These are phyloP conservation scores for Actinomortierella ambigua DNA, from an alignment of 371 early-diverging fungal species.

Conservation along the genomic window DNA sequence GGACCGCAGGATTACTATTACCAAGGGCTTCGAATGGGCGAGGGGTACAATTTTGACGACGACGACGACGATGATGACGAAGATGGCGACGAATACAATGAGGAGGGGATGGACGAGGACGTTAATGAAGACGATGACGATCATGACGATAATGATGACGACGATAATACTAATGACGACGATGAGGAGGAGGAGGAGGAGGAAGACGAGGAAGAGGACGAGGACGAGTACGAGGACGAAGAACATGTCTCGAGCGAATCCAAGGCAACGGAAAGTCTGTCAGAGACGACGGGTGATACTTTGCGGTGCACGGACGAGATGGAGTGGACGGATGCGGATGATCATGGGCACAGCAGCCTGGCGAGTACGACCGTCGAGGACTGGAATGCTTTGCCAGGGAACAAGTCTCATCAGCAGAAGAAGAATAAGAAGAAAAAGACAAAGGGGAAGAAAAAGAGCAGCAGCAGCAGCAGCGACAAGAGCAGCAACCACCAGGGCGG, in stretches of 20 bases:
- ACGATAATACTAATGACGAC: too few relatives aligned
- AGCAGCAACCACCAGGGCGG: too few relatives aligned
- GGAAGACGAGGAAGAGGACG: too few relatives aligned
- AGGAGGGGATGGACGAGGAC: background rate
- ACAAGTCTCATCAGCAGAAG: constrained; percentile 4
- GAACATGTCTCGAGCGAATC: background rate
- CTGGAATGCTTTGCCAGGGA: too few relatives aligned
- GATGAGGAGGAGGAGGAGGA: too few relatives aligned
- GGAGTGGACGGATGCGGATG: too few relatives aligned
- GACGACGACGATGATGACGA: constrained; percentile 14
- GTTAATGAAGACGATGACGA: background rate
- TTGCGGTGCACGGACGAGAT: too few relatives aligned
- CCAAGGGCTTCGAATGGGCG: too few relatives aligned
- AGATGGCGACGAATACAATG: background rate
- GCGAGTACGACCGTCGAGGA: too few relatives aligned
- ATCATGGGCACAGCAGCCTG: too few relatives aligned
- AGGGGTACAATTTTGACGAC: constrained; percentile 15
- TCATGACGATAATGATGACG: too few relatives aligned
- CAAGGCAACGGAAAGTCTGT: background rate
- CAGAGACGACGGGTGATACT: background rate
- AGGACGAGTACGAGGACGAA: background rate
- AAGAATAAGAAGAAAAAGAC: background rate
- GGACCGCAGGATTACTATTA: background rate
- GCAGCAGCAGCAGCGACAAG: background rate
- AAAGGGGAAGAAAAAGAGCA: background rate